Evolutionary conservation across 495 filamentous ascomycete species (phyloP).

Genomic region (Penicillium maclennaniae): DNA sequence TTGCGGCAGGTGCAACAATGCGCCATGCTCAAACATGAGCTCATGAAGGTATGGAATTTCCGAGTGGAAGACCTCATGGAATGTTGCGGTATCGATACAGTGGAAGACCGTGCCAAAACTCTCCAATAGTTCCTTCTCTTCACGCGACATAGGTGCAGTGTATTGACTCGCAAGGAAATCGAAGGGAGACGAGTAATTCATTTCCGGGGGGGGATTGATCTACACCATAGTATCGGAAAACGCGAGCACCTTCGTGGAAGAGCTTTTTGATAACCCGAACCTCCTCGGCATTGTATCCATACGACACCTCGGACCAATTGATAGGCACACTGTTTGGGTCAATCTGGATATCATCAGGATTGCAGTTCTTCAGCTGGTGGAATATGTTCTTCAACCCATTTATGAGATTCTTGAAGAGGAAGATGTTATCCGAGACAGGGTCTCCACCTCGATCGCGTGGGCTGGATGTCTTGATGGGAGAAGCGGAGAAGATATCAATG

Average conservation of each 20-base stretch:
- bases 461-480: conserved; percentile 92
- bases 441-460: conserved; percentile 87
- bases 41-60: conserved; percentile 96
- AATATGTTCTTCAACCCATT: conserved; percentile 96
- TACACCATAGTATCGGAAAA: conserved; percentile 93
- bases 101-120: conserved; percentile 98
- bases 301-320: conserved; percentile 94
- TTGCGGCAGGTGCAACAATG: conserved; percentile 90
- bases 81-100: conserved; percentile 95
- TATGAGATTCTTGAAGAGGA: conserved; percentile 96
- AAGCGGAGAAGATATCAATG: conserved; percentile 93
- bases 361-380: conserved; percentile 89
- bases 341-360: conserved; percentile 61
- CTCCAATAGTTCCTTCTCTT: conserved; percentile 96
- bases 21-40: conserved; percentile 95
- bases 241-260: conserved; percentile 91
- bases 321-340: conserved; percentile 73
- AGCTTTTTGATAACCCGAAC: conserved; percentile 95
- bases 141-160: conserved; percentile 84
- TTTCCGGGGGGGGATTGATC: conserved; percentile 74
- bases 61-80: conserved; percentile 96
- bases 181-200: conserved; percentile 70
- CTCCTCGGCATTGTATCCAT: conserved; percentile 96
- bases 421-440: conserved; percentile 96
- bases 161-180: conserved; percentile 92